These are phyloP conservation scores for Calcarisporium arbuscula DNA, from an alignment of 2,329 filamentous ascomycete species.

Conservation along the genomic window DNA sequence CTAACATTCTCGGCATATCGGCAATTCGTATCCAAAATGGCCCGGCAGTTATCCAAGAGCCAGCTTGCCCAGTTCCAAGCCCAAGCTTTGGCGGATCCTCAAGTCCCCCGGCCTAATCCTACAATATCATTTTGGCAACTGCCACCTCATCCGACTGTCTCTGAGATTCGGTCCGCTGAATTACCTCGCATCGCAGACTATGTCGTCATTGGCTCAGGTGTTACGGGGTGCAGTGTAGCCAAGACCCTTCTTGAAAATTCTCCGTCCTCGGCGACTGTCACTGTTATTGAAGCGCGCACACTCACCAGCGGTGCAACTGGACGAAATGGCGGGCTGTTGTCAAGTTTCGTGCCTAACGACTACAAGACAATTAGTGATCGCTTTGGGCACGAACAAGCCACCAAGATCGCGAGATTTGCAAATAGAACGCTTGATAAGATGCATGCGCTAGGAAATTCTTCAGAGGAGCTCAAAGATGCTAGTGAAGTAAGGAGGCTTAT, in stretches of 20 bases:
- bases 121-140: conserved; percentile 40
- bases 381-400: conserved; percentile 30
- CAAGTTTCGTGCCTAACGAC: conserved; percentile 37
- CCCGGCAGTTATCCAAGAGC: no score
- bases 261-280: conserved; percentile 20
- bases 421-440: no score
- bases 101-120: conserved; percentile 33
- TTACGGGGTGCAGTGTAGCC: conserved; percentile 34
- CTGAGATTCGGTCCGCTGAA: conserved; percentile 21
- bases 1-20: no score
- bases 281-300: conserved; percentile 43
- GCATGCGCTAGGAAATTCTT: conserved; percentile 35
- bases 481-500: conserved; percentile 23
- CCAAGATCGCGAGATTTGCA: conserved; percentile 35
- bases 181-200: conserved; percentile 37
- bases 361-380: conserved; percentile 26
- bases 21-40: no score
- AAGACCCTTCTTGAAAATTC: conserved; percentile 18
- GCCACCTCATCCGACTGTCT: conserved; percentile 35
- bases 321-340: conserved; percentile 46
- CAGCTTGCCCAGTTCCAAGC: no score
- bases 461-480: conserved; percentile 30
- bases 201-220: conserved; percentile 49
- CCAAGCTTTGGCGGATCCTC: no score
- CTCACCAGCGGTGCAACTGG: conserved; percentile 47